Evolutionary conservation across 2,329 filamentous ascomycete species (phyloP), one percentile per base, ranked within the genome.

Genomic region (Colletotrichum sidae): DNA sequence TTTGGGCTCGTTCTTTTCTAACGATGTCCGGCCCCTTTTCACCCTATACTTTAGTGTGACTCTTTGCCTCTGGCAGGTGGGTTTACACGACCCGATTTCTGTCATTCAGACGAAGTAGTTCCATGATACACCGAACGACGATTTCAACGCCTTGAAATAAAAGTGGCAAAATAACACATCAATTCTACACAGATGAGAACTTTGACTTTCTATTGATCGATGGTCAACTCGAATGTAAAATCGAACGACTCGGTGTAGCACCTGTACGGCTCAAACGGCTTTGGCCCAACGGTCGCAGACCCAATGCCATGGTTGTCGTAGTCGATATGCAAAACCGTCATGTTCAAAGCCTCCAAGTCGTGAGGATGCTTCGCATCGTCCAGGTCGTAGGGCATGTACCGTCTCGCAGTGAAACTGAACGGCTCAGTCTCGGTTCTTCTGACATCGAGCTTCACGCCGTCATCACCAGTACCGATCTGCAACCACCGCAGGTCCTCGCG

Each of bases 401-500:
- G 78, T 10, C 73, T 71, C 2, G 77, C 78, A 60, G 79, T 79
- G 73, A 85, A 86, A 57, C 70, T 70, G n/a, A 69, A 69, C 10
- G 56, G 51, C 15, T 63, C 63, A 13, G 60, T 65, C 15, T 60
- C 55, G 3, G 53, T 15, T n/a, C 67, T 38, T 9, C 55, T 42
- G 13, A 55, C 53, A n/a, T 68, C 63, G n/a, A 68, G 46, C 15
- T 56, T 65, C 9, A 54, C 66, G 11, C 60, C 60, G 35, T 66
- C 67, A 57, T 65, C 65, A 2, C 37, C 44, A 8, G 38, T 71
- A 42, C 51, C 65, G 25, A 70, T 13, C 8, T 74, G 72, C 12
- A 85, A 69, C 80, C 82, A 86, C 7, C 81, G 77, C 1, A 78
- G 79, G 51, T 85, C 83, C 2, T 79, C 82, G 6, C 81, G 77